These are phyloP conservation scores for Beauveria sp. DNA, from an alignment of 2,329 filamentous ascomycete genomes.

Conservation along the genomic window DNA sequence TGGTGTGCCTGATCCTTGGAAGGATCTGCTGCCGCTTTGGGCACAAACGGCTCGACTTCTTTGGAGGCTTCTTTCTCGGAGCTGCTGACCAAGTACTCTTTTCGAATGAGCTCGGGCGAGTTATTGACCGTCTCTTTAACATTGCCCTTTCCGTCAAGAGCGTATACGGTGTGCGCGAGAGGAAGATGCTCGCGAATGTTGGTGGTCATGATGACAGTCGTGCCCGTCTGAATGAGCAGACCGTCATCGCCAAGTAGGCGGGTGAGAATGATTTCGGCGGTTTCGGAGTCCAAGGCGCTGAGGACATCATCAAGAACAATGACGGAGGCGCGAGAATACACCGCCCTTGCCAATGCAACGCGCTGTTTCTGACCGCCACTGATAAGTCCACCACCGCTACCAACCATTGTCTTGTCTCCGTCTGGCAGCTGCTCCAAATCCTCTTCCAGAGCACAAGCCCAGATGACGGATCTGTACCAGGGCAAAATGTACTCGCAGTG, in stretches of 20 bases:
- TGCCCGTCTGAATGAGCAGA: conserved; percentile 13
- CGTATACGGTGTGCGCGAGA: conserved; percentile 7
- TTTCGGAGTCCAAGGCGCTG: conserved; percentile 9
- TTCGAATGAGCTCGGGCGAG: conserved; percentile 1
- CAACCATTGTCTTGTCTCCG: conserved; percentile 10
- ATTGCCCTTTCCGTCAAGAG: conserved; percentile 4
- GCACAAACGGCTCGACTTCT: not conserved
- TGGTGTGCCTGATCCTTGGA: conserved; percentile 2
- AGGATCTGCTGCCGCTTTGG: not conserved
- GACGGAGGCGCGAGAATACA: conserved; percentile 83
- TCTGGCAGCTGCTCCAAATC: conserved; percentile 28
- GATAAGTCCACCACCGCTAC: conserved; percentile 15
- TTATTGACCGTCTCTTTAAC: conserved; percentile 7
- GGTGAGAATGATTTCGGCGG: conserved; percentile 11
- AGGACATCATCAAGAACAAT: conserved; percentile 71
- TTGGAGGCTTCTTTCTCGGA: not conserved
- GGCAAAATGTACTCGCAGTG: conserved; percentile 7
- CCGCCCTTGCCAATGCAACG: conserved; percentile 63
- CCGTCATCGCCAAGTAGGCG: conserved; percentile 16
- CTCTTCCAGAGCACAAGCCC: conserved; percentile 23
- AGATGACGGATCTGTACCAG: conserved; percentile 9
- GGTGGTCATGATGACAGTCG: conserved; percentile 14
- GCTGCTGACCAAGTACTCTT: conserved; percentile 5
- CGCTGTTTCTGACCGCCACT: conserved; percentile 20
- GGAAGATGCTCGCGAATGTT: conserved; percentile 10